Evolutionary conservation across 805 yeast genomes (phyloP).

Genomic region (Clavispora fructus): DNA sequence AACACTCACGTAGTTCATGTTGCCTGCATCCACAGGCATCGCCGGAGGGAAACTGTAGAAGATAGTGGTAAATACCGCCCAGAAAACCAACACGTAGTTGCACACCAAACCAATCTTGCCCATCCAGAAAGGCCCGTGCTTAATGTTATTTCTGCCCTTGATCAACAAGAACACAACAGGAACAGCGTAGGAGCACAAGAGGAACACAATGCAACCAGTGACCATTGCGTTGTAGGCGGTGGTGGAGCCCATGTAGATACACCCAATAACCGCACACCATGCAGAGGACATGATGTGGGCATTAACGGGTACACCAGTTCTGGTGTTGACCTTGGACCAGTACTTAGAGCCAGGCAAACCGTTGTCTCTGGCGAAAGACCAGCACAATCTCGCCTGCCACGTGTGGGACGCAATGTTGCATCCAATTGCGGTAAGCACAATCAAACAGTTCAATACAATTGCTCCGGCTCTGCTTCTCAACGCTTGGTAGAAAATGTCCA

Average conservation of each 20-base stretch:
- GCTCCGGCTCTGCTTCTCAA: slow-evolving; percentile 51
- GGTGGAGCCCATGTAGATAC: slow-evolving; percentile 60
- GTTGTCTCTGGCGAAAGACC: slow-evolving; percentile 66
- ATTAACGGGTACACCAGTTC: slow-evolving; percentile 50
- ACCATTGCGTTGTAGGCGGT: slow-evolving; percentile 66
- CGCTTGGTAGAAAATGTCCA: slow-evolving; percentile 60
- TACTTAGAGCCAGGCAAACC: slow-evolving; percentile 53
- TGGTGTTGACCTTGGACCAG: slow-evolving; percentile 44
- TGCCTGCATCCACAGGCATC: slow-evolving; percentile 55
- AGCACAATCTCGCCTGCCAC: slow-evolving; percentile 63
- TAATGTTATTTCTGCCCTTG: slow-evolving; percentile 47
- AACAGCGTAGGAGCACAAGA: slow-evolving; percentile 52
- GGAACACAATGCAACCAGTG: slow-evolving; percentile 54
- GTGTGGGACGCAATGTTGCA: slow-evolving; percentile 59
- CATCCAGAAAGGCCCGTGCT: slow-evolving; percentile 65
- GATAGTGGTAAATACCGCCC: slow-evolving; percentile 56
- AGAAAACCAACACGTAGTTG: slow-evolving; percentile 46
- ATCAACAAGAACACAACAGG: slow-evolving; percentile 46
- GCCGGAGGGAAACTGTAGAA: slow-evolving; percentile 62
- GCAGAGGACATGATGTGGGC: slow-evolving; percentile 54
- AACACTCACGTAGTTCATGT: slow-evolving; percentile 65
- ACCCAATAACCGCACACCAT: slow-evolving; percentile 51
- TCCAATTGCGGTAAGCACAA: slow-evolving; percentile 51
- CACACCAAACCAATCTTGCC: slow-evolving; percentile 49
- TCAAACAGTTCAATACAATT: slow-evolving; percentile 41